Evolutionary conservation across 202 grass and related monocot species (phyloP), one percentile per base, ranked within the genome.

Genomic region (Sporobolus alterniflorus): DNA sequence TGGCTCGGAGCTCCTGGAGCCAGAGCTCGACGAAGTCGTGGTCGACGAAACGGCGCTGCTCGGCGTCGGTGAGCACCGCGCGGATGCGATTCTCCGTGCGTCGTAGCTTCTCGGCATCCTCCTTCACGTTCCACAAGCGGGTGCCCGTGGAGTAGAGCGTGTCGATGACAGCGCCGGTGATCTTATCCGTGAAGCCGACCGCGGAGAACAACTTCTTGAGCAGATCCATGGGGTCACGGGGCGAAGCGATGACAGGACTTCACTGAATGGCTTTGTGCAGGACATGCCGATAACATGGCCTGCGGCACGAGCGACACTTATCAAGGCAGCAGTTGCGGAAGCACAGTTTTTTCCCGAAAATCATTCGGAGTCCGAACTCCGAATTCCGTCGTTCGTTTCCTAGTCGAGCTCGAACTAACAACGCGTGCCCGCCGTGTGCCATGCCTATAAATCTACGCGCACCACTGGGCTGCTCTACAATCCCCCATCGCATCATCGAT

Each of bases 41-140:
- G 36, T 80, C 72, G 6, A 93, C 65, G 81, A 80, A 74, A 67
- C 91, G 88, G 68, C 77, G 81, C 67, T 93, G 44, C 54, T 93
- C 88, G 24, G 85, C 78, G 68, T 93, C 91, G 1, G 18, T 71
- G 62, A 93, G 82, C 62, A 86, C 44, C 32, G 73, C 10, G 57
- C 46, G 55, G 77, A 90, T 93, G 72, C 88, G 81, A 1, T 21
- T 5, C 18, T 55, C 56, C 25, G 75, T 83, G 31, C 82, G 40
- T 49, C 65, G 69, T 36, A 93, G 82, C 28, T 70, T 72, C 1
- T 24, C 64, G 51, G 89, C 77, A 32, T 88, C 82, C 25, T 82
- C 77, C 71, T 90, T 73, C 47, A 93, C 66, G 64, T 47, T 76
- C 16, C 44, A 55, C 40, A 82, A 47, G 18, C 67, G 55, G 28